Percentiles rank a stretch among this genome's conserved stretches.
These are phyloP conservation scores for Ophiostoma sp. DNA, from an alignment of 2,329 filamentous ascomycete species.

Conservation along the genomic window DNA sequence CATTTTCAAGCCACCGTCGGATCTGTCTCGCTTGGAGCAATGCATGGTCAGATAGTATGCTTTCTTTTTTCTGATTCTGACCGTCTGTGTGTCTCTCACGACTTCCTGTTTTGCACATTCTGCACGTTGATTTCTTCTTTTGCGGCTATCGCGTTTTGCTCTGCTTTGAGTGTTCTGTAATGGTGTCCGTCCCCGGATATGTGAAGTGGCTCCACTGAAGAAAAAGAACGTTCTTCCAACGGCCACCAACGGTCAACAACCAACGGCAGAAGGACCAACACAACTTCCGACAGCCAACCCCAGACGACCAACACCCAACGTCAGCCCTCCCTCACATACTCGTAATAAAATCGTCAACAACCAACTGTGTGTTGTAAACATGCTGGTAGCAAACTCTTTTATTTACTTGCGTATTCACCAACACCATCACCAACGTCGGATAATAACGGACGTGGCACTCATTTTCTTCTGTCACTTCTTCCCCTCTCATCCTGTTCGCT, in stretches of 20 bases:
- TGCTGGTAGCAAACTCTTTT: background rate
- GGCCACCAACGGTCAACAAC: background rate
- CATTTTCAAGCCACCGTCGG: background rate
- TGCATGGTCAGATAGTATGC: no score
- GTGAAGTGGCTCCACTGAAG: background rate
- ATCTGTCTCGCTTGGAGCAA: background rate
- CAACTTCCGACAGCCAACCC: background rate
- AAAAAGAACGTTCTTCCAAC: background rate
- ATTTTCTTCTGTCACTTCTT: background rate
- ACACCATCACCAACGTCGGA: background rate
- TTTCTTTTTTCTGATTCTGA: background rate
- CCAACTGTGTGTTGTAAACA: background rate
- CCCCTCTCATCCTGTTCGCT: background rate
- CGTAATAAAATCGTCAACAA: background rate
- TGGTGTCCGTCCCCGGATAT: background rate
- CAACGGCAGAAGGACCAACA: background rate
- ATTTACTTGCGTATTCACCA: background rate
- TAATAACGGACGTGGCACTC: background rate
- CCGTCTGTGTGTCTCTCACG: background rate
- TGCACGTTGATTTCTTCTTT: constrained; percentile 6
- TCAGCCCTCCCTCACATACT: background rate
- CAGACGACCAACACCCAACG: background rate
- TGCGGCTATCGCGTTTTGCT: constrained; percentile 17
- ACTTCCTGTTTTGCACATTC: background rate
- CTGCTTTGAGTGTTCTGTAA: background rate